These are phyloP conservation scores for Kandelia obovata DNA, from an alignment of 345 rosid species.

Conservation along the genomic window DNA sequence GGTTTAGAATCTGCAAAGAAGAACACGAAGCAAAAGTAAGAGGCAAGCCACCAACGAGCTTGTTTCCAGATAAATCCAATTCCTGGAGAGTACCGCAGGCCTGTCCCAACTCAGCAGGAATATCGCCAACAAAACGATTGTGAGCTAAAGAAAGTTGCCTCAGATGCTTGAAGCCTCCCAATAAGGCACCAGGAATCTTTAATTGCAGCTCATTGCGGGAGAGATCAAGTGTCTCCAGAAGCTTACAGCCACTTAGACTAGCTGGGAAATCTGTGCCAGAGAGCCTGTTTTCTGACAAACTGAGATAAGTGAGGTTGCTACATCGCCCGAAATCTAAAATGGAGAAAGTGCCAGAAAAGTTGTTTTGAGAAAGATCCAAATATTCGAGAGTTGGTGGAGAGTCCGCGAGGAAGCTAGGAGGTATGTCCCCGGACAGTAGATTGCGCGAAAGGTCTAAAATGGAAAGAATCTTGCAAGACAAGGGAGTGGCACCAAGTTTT, in stretches of 20 bases:
- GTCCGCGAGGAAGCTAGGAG: slow-evolving; percentile 37
- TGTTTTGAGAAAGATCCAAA: slow-evolving; percentile 71
- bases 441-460: slow-evolving; percentile 70
- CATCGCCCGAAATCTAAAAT: slow-evolving; percentile 57
- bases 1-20: slow-evolving; percentile 55
- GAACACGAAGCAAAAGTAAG: slow-evolving; percentile 43
- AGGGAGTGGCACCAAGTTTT: slow-evolving; percentile 32
- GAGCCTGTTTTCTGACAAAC: slow-evolving; percentile 54
- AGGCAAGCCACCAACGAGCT: slow-evolving; percentile 63
- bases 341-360: slow-evolving; percentile 61
- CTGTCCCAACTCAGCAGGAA: slow-evolving; percentile 63
- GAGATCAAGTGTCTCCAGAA: slow-evolving; percentile 54
- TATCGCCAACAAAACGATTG: slow-evolving; percentile 56
- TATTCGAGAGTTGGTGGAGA: slow-evolving; percentile 46
- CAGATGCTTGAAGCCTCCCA: slow-evolving; percentile 52
- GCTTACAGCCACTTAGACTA: slow-evolving; percentile 46
- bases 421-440: slow-evolving; percentile 56
- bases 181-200: slow-evolving; percentile 54
- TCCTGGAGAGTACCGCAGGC: slow-evolving; percentile 52
- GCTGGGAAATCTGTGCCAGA: slow-evolving; percentile 52
- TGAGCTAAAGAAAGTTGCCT: slow-evolving; percentile 53
- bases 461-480: slow-evolving; percentile 45
- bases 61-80: slow-evolving; percentile 71
- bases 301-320: slow-evolving; percentile 50
- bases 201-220: slow-evolving; percentile 57